phyloP scores from a whole-genome alignment of 306 rosid genomes.

The Gillenia trifoliata region DNA sequence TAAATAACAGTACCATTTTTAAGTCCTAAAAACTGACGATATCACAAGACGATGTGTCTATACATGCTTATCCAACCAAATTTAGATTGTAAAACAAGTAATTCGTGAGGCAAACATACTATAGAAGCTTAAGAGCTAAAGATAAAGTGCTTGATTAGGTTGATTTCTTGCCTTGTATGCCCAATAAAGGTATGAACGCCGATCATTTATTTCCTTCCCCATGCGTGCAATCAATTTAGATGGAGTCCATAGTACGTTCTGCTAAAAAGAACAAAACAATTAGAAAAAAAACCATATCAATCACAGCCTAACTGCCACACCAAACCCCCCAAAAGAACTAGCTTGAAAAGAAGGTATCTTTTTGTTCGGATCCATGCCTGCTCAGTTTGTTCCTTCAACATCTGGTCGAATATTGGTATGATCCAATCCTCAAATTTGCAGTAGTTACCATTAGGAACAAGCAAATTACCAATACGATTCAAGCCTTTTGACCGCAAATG shows the following conservation, averaged over 20 bases:
- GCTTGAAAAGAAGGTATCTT: background rate
- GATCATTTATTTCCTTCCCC: constrained; percentile 84
- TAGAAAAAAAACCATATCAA: background rate
- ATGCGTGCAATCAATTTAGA: constrained; percentile 75
- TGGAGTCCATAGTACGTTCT: constrained; percentile 83
- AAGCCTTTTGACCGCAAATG: constrained; percentile 75
- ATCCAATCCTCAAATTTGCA: constrained; percentile 98
- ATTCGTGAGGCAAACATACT: background rate
- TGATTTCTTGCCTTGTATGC: constrained; percentile 64
- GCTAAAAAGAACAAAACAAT: constrained; percentile 3
- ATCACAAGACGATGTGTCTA: background rate
- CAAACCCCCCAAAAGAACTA: background rate
- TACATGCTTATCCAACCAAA: background rate
- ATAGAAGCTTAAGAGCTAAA: background rate
- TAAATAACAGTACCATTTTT: too few species aligned
- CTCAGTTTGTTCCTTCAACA: constrained; percentile 72
- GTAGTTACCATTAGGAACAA: constrained; percentile 88
- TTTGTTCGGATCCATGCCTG: constrained; percentile 37
- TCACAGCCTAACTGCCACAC: background rate
- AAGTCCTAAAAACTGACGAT: too few species aligned
- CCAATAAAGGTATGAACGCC: constrained; percentile 89
- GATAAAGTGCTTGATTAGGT: constrained; percentile 1
- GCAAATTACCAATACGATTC: constrained; percentile 87
- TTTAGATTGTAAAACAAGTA: background rate
- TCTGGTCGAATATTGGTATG: constrained; percentile 81